These are phyloP conservation scores for Zygosaccharomyces pseudobailii DNA, from an alignment of 1,139 yeast genomes.

Conservation along the genomic window DNA sequence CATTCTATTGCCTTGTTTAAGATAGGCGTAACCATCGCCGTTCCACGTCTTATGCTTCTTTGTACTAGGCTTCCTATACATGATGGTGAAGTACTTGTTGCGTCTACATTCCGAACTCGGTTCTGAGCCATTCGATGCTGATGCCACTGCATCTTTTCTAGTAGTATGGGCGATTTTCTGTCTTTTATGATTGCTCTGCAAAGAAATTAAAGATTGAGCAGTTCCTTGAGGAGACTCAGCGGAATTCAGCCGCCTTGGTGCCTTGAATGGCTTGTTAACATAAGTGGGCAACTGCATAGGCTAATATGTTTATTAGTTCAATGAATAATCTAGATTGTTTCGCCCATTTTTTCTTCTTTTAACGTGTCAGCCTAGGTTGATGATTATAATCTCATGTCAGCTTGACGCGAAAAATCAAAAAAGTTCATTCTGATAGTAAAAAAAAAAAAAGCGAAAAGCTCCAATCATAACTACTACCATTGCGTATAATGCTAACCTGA, in stretches of 20 bases:
- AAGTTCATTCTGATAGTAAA: not conserved
- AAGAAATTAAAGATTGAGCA: not conserved
- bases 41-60: constrained; percentile 94
- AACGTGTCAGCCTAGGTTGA: no score
- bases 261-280: constrained; percentile 35
- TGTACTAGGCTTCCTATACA: constrained; percentile 66
- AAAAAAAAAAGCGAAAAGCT: not conserved
- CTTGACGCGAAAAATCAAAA: not conserved
- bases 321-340: no score
- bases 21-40: constrained; percentile 68
- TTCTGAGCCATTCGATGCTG: not conserved
- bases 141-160: not conserved
- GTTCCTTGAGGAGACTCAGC: not conserved
- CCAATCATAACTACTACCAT: no score
- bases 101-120: not conserved
- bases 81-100: constrained; percentile 35
- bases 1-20: constrained; percentile 21
- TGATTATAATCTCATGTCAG: not conserved
- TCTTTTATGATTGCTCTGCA: not conserved
- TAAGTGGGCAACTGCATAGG: constrained; percentile 26
- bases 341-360: no score
- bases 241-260: constrained; percentile 27
- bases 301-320: no score
- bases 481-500: no score
- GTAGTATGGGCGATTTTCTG: not conserved